Percentiles rank a stretch among this genome's conserved stretches.
Evolutionary conservation across 2,329 filamentous ascomycete species (phyloP).

Genomic region (Blastomyces percursus): DNA sequence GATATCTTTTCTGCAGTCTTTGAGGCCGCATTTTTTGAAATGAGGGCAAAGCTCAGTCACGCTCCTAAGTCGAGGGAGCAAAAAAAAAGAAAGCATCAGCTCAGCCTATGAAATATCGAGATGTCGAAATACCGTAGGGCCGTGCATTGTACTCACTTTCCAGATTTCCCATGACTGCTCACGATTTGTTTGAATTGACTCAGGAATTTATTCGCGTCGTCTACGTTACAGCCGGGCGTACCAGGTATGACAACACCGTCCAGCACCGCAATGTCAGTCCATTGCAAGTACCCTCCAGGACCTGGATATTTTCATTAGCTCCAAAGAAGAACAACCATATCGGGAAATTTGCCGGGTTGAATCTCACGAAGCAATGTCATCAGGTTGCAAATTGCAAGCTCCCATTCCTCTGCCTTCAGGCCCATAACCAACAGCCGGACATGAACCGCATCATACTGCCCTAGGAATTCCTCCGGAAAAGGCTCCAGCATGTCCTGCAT

Average conservation of each 20-base stretch:
- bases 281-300: neutral
- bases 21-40: slow-evolving; percentile 2
- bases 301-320: neutral
- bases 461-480: neutral
- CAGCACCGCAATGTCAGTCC: neutral
- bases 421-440: neutral
- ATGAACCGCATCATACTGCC: slow-evolving; percentile 1
- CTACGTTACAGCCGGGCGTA: neutral
- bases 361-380: neutral
- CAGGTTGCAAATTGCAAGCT: neutral
- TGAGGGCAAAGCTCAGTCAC: neutral
- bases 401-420: neutral
- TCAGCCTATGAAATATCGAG: neutral
- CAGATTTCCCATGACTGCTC: neutral
- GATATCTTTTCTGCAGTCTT: slow-evolving; percentile 3
- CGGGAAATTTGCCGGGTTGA: neutral
- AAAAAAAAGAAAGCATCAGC: neutral
- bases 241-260: neutral
- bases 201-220: neutral
- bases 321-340: neutral
- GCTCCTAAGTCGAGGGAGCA: neutral
- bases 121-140: neutral
- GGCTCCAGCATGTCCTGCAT: neutral
- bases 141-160: neutral
- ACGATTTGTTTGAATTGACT: neutral